phyloP scores from a whole-genome alignment of 352 stramenopile genomes.

The Globisporangium cylindrosporum region DNA sequence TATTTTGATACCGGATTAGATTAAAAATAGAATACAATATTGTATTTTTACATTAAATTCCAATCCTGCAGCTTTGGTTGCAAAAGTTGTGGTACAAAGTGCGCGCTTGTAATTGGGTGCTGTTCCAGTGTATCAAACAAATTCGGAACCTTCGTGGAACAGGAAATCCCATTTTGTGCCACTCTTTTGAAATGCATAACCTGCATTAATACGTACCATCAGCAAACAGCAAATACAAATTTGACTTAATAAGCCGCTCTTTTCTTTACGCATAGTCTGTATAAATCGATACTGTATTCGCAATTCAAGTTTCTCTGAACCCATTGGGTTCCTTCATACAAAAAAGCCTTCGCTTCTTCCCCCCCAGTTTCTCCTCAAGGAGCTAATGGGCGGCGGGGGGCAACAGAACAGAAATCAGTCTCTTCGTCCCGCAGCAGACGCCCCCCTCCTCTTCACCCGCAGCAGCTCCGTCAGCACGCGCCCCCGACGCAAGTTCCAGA shows the following conservation, averaged over 20 bases:
- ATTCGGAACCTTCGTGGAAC: no score
- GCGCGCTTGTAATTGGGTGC: no score
- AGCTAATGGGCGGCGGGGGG: conserved; percentile 30
- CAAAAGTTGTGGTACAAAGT: no score
- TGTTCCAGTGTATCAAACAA: no score
- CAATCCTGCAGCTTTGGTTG: no score
- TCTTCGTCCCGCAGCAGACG: not conserved
- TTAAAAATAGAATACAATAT: no score
- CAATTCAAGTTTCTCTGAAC: not conserved
- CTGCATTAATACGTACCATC: no score
- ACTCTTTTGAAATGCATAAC: no score
- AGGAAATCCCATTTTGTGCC: no score
- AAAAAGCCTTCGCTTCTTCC: not conserved
- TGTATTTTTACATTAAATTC: no score
- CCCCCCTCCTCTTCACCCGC: not conserved
- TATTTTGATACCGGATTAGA: no score
- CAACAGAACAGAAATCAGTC: conserved; percentile 10
- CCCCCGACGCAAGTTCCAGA: conserved; percentile 13
- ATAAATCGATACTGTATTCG: not conserved
- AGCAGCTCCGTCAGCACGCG: not conserved
- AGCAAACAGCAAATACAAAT: not conserved
- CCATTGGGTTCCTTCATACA: not conserved
- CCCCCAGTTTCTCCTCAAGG: not conserved
- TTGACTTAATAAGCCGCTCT: not conserved
- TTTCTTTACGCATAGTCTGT: not conserved